Evolutionary conservation across 2,329 filamentous ascomycete genomes (phyloP), one percentile per base, ranked within the genome.

Genomic region (Apiospora marii): DNA sequence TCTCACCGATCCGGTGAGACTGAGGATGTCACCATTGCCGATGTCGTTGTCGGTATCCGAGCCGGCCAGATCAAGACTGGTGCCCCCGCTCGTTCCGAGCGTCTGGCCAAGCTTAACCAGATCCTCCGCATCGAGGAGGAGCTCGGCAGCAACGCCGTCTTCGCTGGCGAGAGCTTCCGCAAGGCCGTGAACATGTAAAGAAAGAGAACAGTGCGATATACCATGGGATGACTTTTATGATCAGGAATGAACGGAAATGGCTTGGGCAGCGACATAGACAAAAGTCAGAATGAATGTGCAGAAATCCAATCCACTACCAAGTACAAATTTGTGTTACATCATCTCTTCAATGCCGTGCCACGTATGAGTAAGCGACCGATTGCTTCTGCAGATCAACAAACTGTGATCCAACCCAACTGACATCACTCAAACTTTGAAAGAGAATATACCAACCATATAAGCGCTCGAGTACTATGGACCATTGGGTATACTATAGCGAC

Each of bases 91-190:
- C 93, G 96, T 82, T 98, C 96, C 80, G 96, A 99, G 91, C 95
- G 96, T 89, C 91, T 98, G 79, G 96, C 96, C 85, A 99, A 99
- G 92, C 94, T 99, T 84, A 99, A 99, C 93, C 96, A 99, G 90
- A 98, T 99, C 82, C 93, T 99, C 82, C 94, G 96, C 83, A 99
- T 99, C 80, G 96, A 99, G 91, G 96, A 99, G 89, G 96, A 99
- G 90, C 93, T 99, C 77, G 95, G 95, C 80, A 90, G 92, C 81
- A 92, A 96, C 81, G 96, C 96, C 79, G 83, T 98, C 86, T 99
- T 96, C 84, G 95, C 96, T 79, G 96, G 96, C 79, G 87, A 89
- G 82, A 95, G 94, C 83, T 99, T 98, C 94, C 93, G 96, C 88
- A 95, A 87, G 79, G 87, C 96, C 76, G 92, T 98, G 81, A 95